Base-by-base conservation (phyloP, 2,329 filamentous ascomycete species). In the Pleomassaria siparia region DNA sequence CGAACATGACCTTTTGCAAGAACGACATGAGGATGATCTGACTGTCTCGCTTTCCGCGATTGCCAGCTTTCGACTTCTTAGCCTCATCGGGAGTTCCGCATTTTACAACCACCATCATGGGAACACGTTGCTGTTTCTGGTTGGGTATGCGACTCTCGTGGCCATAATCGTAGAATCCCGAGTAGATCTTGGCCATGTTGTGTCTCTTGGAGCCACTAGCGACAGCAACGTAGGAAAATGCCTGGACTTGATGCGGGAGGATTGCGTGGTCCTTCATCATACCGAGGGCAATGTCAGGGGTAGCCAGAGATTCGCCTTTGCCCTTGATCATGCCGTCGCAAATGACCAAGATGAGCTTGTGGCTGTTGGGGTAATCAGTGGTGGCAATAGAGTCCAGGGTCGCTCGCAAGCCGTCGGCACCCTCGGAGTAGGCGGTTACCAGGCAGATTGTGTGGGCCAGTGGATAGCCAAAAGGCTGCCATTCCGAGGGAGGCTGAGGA, bases 11-110 rank as follows among this genome's bases (percentile, higher is more conserved):
- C 77, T 99, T 99, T 70, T 99, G 94, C 59, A 99, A 77, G 80
- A 99, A 99, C 4, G 91, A 96, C 94, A 99, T 99, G 58, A 99
- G 81, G 60, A 99, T 94, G 66, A 99, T 96, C 72, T 99, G 94
- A 77, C 90, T 96, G 80, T 99, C 94, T 69, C 94, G 89, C 80
- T 99, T 99, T 73, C 94, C 95, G 74, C 94, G 85, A 74, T 99
- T 99, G 62, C 94, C 94, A 11, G 95, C 90, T 74, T 99, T 99
- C 47, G 87, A 80, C 61, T 87, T 87, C 32, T 73, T 78, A 25
- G 84, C 81, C 74, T 99, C 94, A 46, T 90, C 89, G 1, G 90
- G 90, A 12, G 94, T 97, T 57, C 94, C 94, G 63, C 89, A 95
- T 75, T 99, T 99, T 70, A 96, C 90, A 46, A 99, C 81, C 12